Conservation (phyloP, 75 land plant species). For the Pseudotsuga menziesii region DNA sequence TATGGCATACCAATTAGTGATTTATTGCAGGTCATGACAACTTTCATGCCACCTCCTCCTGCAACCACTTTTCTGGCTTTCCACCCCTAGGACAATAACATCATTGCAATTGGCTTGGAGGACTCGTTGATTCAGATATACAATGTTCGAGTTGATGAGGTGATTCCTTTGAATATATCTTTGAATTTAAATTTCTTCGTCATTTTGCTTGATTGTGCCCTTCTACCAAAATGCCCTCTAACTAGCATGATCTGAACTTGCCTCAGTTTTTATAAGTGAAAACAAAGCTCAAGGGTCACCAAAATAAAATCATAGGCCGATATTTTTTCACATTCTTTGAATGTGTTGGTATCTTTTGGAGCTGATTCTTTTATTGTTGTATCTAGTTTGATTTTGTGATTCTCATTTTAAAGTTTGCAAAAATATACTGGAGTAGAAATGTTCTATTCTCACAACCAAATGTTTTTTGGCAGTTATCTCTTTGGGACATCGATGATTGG, state of each 20-base stretch:
- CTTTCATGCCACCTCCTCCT: slow-evolving; percentile 61
- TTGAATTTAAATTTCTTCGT: background rate
- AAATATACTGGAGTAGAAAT: slow-evolving; percentile 23
- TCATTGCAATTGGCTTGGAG: slow-evolving; percentile 65
- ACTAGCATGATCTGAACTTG: too few relatives aligned
- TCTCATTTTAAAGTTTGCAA: slow-evolving; percentile 23
- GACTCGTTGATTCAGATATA: slow-evolving; percentile 53
- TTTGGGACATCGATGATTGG: slow-evolving; percentile 75
- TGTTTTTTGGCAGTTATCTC: slow-evolving; percentile 48
- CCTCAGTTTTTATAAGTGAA: too few relatives aligned
- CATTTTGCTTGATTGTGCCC: background rate
- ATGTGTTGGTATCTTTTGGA: slow-evolving; percentile 58
- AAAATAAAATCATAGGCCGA: slow-evolving; percentile 53
- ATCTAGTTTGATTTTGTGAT: background rate
- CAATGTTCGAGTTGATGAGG: too few relatives aligned
- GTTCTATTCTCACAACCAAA: slow-evolving; percentile 13
- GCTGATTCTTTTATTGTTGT: slow-evolving; percentile 25
- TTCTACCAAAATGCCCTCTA: too few relatives aligned
- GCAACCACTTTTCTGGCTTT: slow-evolving; percentile 57
- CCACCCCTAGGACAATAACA: slow-evolving; percentile 57
- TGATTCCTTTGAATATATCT: too few relatives aligned
- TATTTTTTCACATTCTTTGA: too few relatives aligned
- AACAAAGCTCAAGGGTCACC: slow-evolving; percentile 61
- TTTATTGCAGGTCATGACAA: slow-evolving; percentile 17
- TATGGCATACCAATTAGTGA: background rate